Base-by-base conservation (phyloP, 306 rosid genomes). In the Citrullus amarus region DNA sequence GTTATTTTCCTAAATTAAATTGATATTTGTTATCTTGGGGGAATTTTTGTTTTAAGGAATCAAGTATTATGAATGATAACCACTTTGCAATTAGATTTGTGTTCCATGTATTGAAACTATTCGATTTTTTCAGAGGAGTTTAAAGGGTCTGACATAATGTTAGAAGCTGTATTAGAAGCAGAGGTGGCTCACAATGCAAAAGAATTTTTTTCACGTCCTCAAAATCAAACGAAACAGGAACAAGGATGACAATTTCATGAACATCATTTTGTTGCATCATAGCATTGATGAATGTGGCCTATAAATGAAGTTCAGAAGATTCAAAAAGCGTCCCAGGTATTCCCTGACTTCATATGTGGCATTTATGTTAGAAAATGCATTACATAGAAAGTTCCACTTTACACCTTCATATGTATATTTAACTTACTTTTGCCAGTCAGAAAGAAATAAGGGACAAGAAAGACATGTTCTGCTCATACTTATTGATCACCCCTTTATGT, bases 151-250 rank as follows among this genome's bases (percentile, higher is more conserved):
- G 94, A 91, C 81, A 68, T 90, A 80, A 85, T 93, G 61, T 86
- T 88, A 79, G 97, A 92, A 87, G 98, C 97, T 53, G 78, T 90
- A 48, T 56, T 92, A 83, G 97, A 91, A 89, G 92, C 98, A 84
- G 96, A 92, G 81, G 93, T 94, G 56, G 96, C 97, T 67, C 90
- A 59, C 75, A 92, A 78, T 3, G 96, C 97, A 79, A 92, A 95
- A 85, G 89, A 92, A 57, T 92, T 92, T 89, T 88, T 92, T 86
- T 89, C 93, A 18, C 88, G 83, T 57, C 95, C 91, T 63, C 87
- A 88, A 82, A 92, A 80, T 76, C 89, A 90, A 83, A 77, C 80
- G 53, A 76, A 76, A 39, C 54, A 38, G 30, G 79, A 76, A 76
- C 14, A 72, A 48, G 22, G 3, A 28, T 28, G 43, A 48, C 14